These are phyloP conservation scores for Didymella arachidicola DNA, from an alignment of 2,329 filamentous ascomycete genomes.

Conservation along the genomic window DNA sequence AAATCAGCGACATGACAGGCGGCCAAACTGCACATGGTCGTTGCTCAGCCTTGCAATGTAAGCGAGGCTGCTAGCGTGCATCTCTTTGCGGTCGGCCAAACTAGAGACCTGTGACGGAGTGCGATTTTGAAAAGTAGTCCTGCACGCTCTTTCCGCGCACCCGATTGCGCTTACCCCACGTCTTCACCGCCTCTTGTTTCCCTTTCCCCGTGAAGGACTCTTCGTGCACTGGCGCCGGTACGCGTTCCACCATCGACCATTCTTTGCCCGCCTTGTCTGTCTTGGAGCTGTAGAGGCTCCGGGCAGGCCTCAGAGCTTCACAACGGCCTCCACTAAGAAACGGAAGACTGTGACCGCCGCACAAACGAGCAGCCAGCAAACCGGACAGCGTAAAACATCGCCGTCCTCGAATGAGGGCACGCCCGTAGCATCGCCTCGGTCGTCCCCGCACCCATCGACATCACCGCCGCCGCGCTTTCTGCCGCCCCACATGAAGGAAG, in stretches of 20 bases:
- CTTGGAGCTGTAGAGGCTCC: slow-evolving; percentile 51
- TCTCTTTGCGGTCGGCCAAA: slow-evolving; percentile 14
- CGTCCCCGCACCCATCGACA: slow-evolving; percentile 49
- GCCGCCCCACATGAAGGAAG: slow-evolving; percentile 64
- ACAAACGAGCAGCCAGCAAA: slow-evolving; percentile 20
- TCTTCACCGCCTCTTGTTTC: slow-evolving; percentile 20
- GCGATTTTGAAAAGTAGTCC: slow-evolving; percentile 26
- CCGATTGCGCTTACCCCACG: slow-evolving; percentile 34
- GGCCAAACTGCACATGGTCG: slow-evolving; percentile 2
- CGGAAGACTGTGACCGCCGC: slow-evolving; percentile 54
- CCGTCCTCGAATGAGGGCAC: slow-evolving; percentile 47
- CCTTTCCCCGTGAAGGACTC: slow-evolving; percentile 13
- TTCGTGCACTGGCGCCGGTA: slow-evolving; percentile 31
- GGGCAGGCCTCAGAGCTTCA: slow-evolving; percentile 50
- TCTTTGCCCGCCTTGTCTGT: slow-evolving; percentile 31
- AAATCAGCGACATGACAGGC: slow-evolving; percentile 2
- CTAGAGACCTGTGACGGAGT: slow-evolving; percentile 20
- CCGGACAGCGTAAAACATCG: slow-evolving; percentile 24
- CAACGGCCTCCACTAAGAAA: slow-evolving; percentile 56
- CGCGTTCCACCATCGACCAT: slow-evolving; percentile 13
- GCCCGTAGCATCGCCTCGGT: slow-evolving; percentile 43
- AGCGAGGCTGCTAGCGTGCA: slow-evolving; percentile 20
- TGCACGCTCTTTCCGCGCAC: slow-evolving; percentile 33
- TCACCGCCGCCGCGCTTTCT: slow-evolving; percentile 58
- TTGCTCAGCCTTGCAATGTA: slow-evolving; percentile 17